Percentiles rank a stretch among this genome's conserved stretches.
Conservation (phyloP, 768 basidiomycete genomes). For the Kondoa malvinella region DNA sequence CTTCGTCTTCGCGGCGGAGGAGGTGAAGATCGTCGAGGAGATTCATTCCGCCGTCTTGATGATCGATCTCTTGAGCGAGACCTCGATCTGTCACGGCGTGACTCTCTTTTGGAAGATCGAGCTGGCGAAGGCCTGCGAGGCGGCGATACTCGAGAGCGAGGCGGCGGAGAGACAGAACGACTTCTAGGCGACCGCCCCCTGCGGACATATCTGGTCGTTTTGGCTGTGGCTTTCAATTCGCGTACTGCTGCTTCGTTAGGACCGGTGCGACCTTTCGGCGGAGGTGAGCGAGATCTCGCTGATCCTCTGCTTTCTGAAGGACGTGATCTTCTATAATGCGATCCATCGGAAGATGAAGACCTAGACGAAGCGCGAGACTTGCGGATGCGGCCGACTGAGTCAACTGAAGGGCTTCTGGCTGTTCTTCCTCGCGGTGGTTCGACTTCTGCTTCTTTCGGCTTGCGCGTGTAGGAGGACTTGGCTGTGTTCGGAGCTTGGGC, state of each 20-base stretch:
- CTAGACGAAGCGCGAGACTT: background rate
- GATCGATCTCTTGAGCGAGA: background rate
- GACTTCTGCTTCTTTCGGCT: background rate
- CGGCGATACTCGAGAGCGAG: background rate
- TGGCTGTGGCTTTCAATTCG: background rate
- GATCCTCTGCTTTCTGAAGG: background rate
- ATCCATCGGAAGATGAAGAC: background rate
- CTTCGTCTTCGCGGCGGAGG: background rate
- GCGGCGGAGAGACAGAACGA: background rate
- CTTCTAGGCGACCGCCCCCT: background rate
- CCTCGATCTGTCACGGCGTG: background rate
- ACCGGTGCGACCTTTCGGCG: background rate
- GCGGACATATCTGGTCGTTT: background rate
- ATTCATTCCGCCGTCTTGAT: background rate
- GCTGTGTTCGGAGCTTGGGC: too few species aligned
- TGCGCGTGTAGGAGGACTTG: too few species aligned
- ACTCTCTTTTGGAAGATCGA: background rate
- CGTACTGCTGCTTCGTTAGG: background rate
- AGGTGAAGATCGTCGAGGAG: background rate
- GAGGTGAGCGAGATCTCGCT: constrained; percentile 1
- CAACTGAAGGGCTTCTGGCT: constrained; percentile 1
- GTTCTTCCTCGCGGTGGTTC: background rate
- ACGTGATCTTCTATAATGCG: background rate
- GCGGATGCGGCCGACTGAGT: constrained; percentile 1
- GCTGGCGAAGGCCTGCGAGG: background rate